phyloP scores from a whole-genome alignment of 306 rosid genomes.

The Boehmeria nivea region DNA sequence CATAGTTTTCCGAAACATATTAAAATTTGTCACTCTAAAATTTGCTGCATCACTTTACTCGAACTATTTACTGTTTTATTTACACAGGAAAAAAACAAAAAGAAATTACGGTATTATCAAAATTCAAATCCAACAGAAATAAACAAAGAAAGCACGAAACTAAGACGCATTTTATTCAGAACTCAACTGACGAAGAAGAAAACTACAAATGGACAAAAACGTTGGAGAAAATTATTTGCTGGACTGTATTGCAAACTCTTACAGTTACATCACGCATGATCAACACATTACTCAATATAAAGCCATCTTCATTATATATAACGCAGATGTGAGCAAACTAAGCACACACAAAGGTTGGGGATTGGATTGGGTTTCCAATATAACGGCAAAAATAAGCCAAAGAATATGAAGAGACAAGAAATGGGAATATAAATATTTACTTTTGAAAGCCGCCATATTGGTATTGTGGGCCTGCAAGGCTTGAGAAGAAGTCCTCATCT shows the following conservation, averaged over 20 bases:
- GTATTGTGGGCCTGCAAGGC: constrained; percentile 50
- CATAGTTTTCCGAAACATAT: too few relatives aligned
- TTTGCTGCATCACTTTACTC: too few relatives aligned
- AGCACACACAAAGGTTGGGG: constrained; percentile 30
- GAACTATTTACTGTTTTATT: too few relatives aligned
- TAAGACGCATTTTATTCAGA: background rate
- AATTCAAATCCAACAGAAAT: too few relatives aligned
- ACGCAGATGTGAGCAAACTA: constrained; percentile 28
- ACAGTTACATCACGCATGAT: constrained; percentile 1
- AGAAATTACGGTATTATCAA: too few relatives aligned
- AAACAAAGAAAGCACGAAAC: too few relatives aligned
- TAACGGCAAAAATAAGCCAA: constrained; percentile 29
- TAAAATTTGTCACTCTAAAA: too few relatives aligned
- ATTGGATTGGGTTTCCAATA: constrained; percentile 11
- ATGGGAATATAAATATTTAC: constrained; percentile 28
- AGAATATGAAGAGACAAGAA: constrained; percentile 20
- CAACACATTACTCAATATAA: too few relatives aligned
- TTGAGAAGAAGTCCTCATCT: constrained; percentile 65
- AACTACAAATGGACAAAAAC: background rate
- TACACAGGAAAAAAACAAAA: too few relatives aligned
- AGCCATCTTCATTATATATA: background rate
- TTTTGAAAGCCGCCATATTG: constrained; percentile 81
- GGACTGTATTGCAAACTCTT: background rate
- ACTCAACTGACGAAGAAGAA: too few relatives aligned
- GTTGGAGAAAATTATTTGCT: background rate